phyloP scores from a whole-genome alignment of 139 green algal genomes.

The Closterium sp. region DNA sequence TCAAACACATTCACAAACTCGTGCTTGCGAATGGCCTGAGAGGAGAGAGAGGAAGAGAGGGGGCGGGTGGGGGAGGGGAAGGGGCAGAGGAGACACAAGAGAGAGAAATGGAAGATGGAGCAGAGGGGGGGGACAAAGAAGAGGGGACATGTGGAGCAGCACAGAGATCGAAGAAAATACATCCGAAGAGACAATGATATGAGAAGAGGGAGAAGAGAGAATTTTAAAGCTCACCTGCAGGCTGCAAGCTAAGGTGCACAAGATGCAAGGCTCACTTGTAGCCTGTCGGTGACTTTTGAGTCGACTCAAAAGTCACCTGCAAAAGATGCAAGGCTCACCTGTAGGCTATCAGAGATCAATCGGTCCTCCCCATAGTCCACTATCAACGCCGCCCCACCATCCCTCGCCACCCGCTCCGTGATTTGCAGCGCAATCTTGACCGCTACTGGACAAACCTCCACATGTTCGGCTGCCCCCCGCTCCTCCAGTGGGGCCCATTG shows the following conservation, averaged over 20 bases:
- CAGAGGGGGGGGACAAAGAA: background rate
- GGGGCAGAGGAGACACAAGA: background rate
- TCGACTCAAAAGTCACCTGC: too few relatives aligned
- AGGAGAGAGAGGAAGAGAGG: background rate
- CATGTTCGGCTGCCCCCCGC: background rate
- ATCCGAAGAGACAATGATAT: background rate
- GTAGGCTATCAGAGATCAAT: conserved; percentile 72
- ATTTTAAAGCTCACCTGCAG: conserved; percentile 56
- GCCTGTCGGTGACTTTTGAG: conserved; percentile 68
- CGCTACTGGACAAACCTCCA: conserved; percentile 58
- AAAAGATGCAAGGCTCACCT: conserved; percentile 27
- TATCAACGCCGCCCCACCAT: conserved; percentile 81
- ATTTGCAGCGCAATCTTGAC: conserved; percentile 72
- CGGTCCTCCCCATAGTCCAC: conserved; percentile 90
- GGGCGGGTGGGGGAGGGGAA: too few relatives aligned
- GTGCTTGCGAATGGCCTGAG: conserved; percentile 49
- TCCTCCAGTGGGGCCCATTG: conserved; percentile 13
- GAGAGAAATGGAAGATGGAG: background rate
- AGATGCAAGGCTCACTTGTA: conserved; percentile 55
- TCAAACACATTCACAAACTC: conserved; percentile 70
- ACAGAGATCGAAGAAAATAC: too few relatives aligned
- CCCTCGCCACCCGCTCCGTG: conserved; percentile 64
- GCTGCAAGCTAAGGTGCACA: too few relatives aligned
- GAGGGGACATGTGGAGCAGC: too few relatives aligned
- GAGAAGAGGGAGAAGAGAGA: background rate